Base-by-base conservation (phyloP, 1,284 basidiomycete genomes). In the Heterobasidion parviporum region DNA sequence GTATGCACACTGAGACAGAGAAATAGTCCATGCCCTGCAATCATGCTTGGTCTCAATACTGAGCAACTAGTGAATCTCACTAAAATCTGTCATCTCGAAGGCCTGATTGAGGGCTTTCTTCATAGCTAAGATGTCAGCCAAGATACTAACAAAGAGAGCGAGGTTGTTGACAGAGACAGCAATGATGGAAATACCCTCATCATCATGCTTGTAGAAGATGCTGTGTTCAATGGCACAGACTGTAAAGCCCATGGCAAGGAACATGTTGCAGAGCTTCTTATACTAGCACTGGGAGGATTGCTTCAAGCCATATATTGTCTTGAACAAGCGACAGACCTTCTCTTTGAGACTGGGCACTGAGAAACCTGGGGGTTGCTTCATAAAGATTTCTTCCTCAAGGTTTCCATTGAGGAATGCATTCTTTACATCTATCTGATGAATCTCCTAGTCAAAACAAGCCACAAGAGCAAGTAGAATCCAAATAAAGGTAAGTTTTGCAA, bases 381-480 rank as follows among this genome's bases (percentile, higher is more conserved):
- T 72, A 58, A 64, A 73, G 15, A 72, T 65, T 1, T 52, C 58
- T 49, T 65, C 61, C 0, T 63, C 62, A 33, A 75, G 67, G 49
- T 65, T 57, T 0, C 65, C 65, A 61, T 76, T 74, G 0, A 75
- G 64, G 55, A 70, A 79, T 0, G 72, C 74, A 0, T 63, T 64
- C 32, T 71, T 71, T 58, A 79, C 65, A 58, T 80, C 71, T 16
- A 77, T 67, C 46, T 73, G 69, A 44, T 73, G 65, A 1, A 76
- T 51, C 32, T 72, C 64, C 16, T 59, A 60, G 56, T 66, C 59
- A 36, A 62, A 10, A 66, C 66, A 6, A 1, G 73, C 68, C 0
- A 73, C 72, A 0, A 76, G 54, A 0, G 72, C 66, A 0, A 77
- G 62, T 1, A 76, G 52, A 1, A 67, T 54, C 0, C 69, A 58